phyloP scores from a whole-genome alignment of 345 rosid genomes.

The Ailanthus altissimus region DNA sequence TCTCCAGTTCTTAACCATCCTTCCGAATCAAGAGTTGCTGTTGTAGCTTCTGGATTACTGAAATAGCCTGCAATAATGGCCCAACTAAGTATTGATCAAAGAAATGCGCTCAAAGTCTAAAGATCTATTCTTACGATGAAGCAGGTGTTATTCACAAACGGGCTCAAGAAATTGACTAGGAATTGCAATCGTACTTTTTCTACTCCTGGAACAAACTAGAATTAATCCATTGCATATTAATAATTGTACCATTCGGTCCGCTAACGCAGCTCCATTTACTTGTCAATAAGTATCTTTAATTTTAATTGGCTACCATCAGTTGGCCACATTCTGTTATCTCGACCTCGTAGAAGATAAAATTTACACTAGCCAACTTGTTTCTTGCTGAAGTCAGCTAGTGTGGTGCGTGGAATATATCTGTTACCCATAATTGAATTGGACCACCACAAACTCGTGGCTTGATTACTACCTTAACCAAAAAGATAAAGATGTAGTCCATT shows the following conservation, averaged over 20 bases:
- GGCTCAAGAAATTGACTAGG: background rate
- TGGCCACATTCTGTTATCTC: background rate
- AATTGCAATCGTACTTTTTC: background rate
- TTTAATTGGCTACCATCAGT: background rate
- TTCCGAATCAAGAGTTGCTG: slow-evolving; percentile 67
- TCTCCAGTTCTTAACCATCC: slow-evolving; percentile 99
- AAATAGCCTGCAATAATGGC: slow-evolving; percentile 60
- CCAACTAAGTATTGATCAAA: background rate
- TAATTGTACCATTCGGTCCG: too few relatives aligned
- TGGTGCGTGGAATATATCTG: too few relatives aligned
- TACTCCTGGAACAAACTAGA: background rate
- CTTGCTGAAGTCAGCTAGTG: too few relatives aligned
- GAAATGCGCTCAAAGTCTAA: background rate
- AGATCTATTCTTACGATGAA: background rate
- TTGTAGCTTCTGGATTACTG: slow-evolving; percentile 71
- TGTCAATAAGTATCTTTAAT: background rate
- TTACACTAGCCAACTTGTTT: too few relatives aligned
- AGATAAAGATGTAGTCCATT: too few relatives aligned
- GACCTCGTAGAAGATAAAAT: too few relatives aligned
- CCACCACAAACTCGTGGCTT: too few relatives aligned
- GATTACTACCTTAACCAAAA: too few relatives aligned
- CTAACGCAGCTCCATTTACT: background rate
- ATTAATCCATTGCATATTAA: background rate
- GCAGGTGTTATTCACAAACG: background rate
- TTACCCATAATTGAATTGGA: too few relatives aligned